A percentile compares a stretch with the other conserved stretches of the same genome.
Evolutionary conservation across 1,284 basidiomycete genomes (phyloP).

Genomic region (Peniophora sp.): DNA sequence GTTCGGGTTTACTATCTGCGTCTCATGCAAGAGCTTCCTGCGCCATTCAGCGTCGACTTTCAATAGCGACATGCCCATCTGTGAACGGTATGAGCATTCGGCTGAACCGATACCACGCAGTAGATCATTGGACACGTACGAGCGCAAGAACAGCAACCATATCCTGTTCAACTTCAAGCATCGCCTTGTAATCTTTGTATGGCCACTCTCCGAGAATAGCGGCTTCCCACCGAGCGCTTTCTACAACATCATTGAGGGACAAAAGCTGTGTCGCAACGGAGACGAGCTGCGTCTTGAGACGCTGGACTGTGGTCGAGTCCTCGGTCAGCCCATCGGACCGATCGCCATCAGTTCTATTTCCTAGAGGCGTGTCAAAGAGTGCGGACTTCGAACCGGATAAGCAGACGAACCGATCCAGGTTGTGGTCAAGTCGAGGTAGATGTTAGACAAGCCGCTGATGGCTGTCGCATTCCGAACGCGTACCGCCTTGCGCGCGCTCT

Average conservation of each 20-base stretch:
- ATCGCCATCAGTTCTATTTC: conserved; percentile 11
- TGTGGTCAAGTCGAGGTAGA: conserved; percentile 36
- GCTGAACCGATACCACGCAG: background rate
- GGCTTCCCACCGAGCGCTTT: conserved; percentile 38
- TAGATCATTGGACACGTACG: conserved; percentile 18
- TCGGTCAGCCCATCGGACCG: conserved; percentile 15
- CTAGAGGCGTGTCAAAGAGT: conserved; percentile 4
- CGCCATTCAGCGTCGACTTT: conserved; percentile 32
- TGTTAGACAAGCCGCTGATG: conserved; percentile 28
- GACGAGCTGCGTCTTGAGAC: conserved; percentile 24
- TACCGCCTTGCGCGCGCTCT: conserved; percentile 40
- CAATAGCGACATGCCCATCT: conserved; percentile 34
- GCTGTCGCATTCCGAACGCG: conserved; percentile 36
- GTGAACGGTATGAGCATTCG: conserved; percentile 1
- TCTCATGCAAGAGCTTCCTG: conserved; percentile 29
- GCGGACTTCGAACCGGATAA: too few relatives aligned
- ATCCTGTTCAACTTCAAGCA: conserved; percentile 32
- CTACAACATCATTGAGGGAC: conserved; percentile 27
- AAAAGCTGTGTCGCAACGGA: conserved; percentile 28
- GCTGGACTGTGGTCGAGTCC: background rate
- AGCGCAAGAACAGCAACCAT: conserved; percentile 34
- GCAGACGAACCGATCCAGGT: conserved; percentile 28
- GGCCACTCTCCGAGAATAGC: conserved; percentile 45
- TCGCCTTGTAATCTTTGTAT: conserved; percentile 33
- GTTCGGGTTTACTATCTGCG: conserved; percentile 40